Conservation (phyloP, 352 stramenopile species). For the Pseudoperonospora humuli region DNA sequence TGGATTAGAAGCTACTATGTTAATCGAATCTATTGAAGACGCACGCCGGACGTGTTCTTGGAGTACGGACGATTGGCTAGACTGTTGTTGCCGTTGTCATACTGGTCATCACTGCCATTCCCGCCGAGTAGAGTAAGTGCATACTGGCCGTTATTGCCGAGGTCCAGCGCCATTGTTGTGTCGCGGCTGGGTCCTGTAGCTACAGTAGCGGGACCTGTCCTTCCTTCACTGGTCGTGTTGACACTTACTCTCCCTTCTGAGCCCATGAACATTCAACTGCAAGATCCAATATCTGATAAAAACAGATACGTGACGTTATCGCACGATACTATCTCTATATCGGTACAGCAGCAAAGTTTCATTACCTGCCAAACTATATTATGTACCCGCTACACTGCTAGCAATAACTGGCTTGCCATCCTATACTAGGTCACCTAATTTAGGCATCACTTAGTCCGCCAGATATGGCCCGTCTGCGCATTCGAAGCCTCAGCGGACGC, state of each 20-base stretch:
- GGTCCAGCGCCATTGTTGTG: constrained; percentile 29
- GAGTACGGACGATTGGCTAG: constrained; percentile 47
- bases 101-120: constrained; percentile 54
- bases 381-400: neutral
- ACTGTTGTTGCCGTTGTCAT: constrained; percentile 22
- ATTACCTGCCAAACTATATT: constrained; percentile 1
- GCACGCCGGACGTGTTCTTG: constrained; percentile 40
- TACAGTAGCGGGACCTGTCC: neutral
- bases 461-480: constrained; percentile 16
- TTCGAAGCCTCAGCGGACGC: constrained; percentile 23
- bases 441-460: constrained; percentile 2
- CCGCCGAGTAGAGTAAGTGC: constrained; percentile 47
- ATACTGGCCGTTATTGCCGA: constrained; percentile 33
- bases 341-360: too few species aligned
- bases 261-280: constrained; percentile 1
- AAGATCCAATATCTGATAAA: constrained; percentile 2
- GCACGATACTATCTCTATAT: neutral
- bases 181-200: neutral
- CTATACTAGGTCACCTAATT: neutral
- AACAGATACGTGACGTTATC: neutral
- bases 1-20: neutral
- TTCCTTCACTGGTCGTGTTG: neutral
- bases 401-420: neutral
- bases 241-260: neutral
- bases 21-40: constrained; percentile 12